A percentile compares a stretch with the other conserved stretches of the same genome.
phyloP scores from a whole-genome alignment of 2,329 filamentous ascomycete species.

The Paecilomyces sp. region DNA sequence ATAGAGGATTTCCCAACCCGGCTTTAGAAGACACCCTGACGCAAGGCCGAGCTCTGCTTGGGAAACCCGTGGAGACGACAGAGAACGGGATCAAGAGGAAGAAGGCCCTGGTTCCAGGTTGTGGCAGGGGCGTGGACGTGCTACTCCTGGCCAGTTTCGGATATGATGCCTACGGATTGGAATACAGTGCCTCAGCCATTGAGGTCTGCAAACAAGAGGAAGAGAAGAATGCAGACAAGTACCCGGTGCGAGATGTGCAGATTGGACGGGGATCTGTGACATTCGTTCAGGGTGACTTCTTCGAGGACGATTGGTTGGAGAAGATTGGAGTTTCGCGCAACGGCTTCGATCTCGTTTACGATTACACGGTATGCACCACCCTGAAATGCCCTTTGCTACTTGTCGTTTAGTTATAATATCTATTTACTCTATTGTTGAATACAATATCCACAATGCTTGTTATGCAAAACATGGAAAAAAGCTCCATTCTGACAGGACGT shows the following conservation, averaged over 20 bases:
- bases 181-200: constrained; percentile 51
- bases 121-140: constrained; percentile 76
- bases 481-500: not conserved
- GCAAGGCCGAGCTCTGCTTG: constrained; percentile 29
- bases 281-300: constrained; percentile 41
- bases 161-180: constrained; percentile 70
- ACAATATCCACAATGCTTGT: not conserved
- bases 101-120: constrained; percentile 69
- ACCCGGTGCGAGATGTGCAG: constrained; percentile 25
- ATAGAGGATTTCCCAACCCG: constrained; percentile 51
- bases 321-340: constrained; percentile 23
- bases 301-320: constrained; percentile 35
- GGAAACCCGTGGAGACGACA: constrained; percentile 19
- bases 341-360: constrained; percentile 49
- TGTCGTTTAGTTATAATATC: not conserved
- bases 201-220: constrained; percentile 30
- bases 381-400: not conserved
- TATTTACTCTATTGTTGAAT: not conserved
- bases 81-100: constrained; percentile 28
- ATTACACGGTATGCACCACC: constrained; percentile 26
- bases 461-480: not conserved
- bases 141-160: constrained; percentile 66
- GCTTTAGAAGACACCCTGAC: constrained; percentile 50
- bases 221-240: constrained; percentile 23
- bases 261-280: constrained; percentile 30